Evolutionary conservation across 1,284 basidiomycete genomes (phyloP).

Genomic region (Cryptococcus deneoformans): DNA sequence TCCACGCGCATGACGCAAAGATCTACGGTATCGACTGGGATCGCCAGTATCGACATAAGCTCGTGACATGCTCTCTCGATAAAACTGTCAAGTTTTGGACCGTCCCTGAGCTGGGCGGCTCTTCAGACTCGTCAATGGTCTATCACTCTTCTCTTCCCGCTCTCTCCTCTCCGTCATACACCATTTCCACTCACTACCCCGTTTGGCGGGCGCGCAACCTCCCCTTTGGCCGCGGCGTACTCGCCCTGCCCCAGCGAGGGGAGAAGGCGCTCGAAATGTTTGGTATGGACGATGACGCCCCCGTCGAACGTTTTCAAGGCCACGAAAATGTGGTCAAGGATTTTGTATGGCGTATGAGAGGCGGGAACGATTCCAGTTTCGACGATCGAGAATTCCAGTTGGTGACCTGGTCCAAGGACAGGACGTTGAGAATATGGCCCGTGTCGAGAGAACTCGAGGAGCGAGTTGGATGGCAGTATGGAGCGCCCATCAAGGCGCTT

Average conservation of each 20-base stretch:
- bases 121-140: slow-evolving; percentile 13
- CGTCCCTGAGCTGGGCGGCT: slow-evolving; percentile 38
- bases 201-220: slow-evolving; percentile 92
- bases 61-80: slow-evolving; percentile 90
- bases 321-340: slow-evolving; percentile 95
- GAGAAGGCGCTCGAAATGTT: slow-evolving; percentile 85
- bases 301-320: slow-evolving; percentile 75
- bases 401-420: slow-evolving; percentile 96
- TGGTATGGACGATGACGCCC: slow-evolving; percentile 37
- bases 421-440: slow-evolving; percentile 89
- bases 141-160: slow-evolving; percentile 25
- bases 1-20: slow-evolving; percentile 78
- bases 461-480: slow-evolving; percentile 52
- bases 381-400: slow-evolving; percentile 80
- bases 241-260: slow-evolving; percentile 87
- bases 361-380: slow-evolving; percentile 51
- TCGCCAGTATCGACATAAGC: slow-evolving; percentile 64
- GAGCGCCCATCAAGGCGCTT: slow-evolving; percentile 53
- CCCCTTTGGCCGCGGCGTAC: slow-evolving; percentile 86
- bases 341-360: slow-evolving; percentile 85
- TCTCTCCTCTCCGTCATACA: slow-evolving; percentile 54
- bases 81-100: slow-evolving; percentile 87
- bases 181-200: slow-evolving; percentile 76
- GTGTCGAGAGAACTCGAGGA: slow-evolving; percentile 61
- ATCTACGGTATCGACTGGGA: slow-evolving; percentile 98